Evolutionary conservation across 2,329 filamentous ascomycete genomes (phyloP).

Genomic region (Neofusicoccum cordaticola): DNA sequence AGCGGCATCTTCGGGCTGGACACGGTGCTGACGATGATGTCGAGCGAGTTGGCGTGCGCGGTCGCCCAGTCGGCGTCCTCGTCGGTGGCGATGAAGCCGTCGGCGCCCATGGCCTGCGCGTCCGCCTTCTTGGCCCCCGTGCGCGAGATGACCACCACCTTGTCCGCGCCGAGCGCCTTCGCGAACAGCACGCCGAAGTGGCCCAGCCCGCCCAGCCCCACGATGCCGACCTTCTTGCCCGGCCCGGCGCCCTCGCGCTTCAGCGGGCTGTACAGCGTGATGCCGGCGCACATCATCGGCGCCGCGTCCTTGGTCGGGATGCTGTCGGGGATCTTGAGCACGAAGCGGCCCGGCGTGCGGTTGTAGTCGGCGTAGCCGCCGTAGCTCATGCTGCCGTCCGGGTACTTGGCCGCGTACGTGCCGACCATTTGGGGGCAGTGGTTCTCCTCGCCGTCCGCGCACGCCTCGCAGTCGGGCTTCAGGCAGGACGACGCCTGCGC

Average conservation of each 20-base stretch:
- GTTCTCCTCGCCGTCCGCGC: constrained; percentile 44
- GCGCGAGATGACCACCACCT: constrained; percentile 63
- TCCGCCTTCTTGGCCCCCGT: constrained; percentile 58
- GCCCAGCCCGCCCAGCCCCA: constrained; percentile 71
- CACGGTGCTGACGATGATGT: constrained; percentile 60
- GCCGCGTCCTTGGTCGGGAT: constrained; percentile 54
- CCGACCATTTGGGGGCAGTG: constrained; percentile 49
- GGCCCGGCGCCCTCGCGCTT: constrained; percentile 65
- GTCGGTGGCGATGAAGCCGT: constrained; percentile 56
- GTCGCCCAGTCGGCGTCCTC: constrained; percentile 59
- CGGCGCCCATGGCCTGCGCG: constrained; percentile 61
- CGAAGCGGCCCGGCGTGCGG: constrained; percentile 58
- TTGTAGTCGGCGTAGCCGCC: constrained; percentile 61
- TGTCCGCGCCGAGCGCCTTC: constrained; percentile 65
- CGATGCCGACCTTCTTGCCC: constrained; percentile 67
- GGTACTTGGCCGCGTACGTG: constrained; percentile 60
- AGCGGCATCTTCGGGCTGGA: constrained; percentile 62
- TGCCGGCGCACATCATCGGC: constrained; percentile 74
- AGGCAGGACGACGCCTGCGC: constrained; percentile 51
- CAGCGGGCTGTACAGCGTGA: constrained; percentile 71
- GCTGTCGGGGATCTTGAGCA: constrained; percentile 54
- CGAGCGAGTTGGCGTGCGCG: constrained; percentile 48
- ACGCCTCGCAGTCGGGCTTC: constrained; percentile 51
- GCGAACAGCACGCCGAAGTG: constrained; percentile 72
- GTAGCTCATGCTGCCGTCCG: constrained; percentile 61